Percentiles rank a stretch among this genome's conserved stretches.
Evolutionary conservation across 192 early-diverging fungal genomes (phyloP).

Genomic region (Chytriomyces sp.): DNA sequence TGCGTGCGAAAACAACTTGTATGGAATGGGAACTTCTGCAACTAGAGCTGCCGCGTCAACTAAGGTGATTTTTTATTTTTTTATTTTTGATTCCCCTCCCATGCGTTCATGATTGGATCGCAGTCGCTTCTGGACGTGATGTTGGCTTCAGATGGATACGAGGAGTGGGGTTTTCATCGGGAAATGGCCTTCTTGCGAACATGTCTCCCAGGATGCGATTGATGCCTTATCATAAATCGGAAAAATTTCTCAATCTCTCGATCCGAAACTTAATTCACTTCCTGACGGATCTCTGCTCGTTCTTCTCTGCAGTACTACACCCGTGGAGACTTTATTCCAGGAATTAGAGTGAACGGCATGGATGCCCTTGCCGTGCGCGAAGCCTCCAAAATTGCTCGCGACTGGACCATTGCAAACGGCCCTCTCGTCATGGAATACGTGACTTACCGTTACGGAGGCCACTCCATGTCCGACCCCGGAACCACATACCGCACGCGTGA

Average conservation of each 20-base stretch:
- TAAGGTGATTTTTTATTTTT: slow-evolving; percentile 39
- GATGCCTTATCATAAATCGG: no score
- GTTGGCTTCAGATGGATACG: no score
- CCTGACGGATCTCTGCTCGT: no score
- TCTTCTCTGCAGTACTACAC: slow-evolving; percentile 89
- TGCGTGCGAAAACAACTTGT: slow-evolving; percentile 99
- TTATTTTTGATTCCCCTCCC: background rate
- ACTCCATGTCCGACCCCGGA: slow-evolving; percentile 99
- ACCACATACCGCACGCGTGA: slow-evolving; percentile 99
- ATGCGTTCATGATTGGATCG: background rate
- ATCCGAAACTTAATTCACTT: no score
- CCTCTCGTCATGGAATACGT: slow-evolving; percentile 94
- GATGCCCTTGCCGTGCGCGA: slow-evolving; percentile 91
- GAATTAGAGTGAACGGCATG: slow-evolving; percentile 84
- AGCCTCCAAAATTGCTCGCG: slow-evolving; percentile 82
- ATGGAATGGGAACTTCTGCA: slow-evolving; percentile 96
- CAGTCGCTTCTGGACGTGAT: no score
- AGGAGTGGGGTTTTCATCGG: no score
- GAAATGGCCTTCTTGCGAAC: no score
- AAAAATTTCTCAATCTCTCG: no score
- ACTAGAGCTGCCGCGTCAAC: slow-evolving; percentile 89
- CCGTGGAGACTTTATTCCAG: slow-evolving; percentile 96
- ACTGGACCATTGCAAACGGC: slow-evolving; percentile 86
- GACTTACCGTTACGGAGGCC: slow-evolving; percentile 99
- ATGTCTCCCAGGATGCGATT: no score